These are phyloP conservation scores for Lanmaoa pseudosensibilis DNA, from an alignment of 768 basidiomycete genomes.

Conservation along the genomic window DNA sequence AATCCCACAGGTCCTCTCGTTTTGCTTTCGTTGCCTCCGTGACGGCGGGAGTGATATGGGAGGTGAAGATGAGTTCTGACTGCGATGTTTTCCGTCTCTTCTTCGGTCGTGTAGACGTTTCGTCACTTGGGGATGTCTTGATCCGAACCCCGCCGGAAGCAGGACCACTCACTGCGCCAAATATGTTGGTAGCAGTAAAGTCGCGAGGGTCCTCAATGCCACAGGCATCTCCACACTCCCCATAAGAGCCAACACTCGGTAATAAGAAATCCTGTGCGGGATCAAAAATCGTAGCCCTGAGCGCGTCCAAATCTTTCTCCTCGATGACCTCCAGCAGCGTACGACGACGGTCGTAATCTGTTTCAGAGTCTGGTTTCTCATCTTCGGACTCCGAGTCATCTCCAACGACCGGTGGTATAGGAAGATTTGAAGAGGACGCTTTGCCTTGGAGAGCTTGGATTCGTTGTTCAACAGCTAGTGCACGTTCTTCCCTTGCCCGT, in stretches of 20 bases:
- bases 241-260: conserved; percentile 15
- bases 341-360: conserved; percentile 50
- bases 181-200: background rate
- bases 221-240: conserved; percentile 1
- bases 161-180: background rate
- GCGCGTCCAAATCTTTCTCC: conserved; percentile 41
- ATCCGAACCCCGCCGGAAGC: background rate
- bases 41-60: background rate
- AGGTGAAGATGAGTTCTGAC: conserved; percentile 14
- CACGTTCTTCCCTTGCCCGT: conserved; percentile 76
- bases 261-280: conserved; percentile 55
- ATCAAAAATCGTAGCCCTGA: conserved; percentile 45
- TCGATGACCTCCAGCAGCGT: conserved; percentile 49
- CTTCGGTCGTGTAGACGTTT: conserved; percentile 3
- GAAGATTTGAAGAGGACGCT: conserved; percentile 6
- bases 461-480: conserved; percentile 69
- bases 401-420: conserved; percentile 20
- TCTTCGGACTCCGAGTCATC: conserved; percentile 36
- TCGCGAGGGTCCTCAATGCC: background rate
- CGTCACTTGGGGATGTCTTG: background rate
- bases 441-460: conserved; percentile 45
- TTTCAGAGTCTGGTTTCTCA: conserved; percentile 47
- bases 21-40: conserved; percentile 37
- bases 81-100: conserved; percentile 24
- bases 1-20: conserved; percentile 45